These are phyloP conservation scores for Cladosporium sp. DNA, from an alignment of 2,329 filamentous ascomycete species.

Conservation along the genomic window DNA sequence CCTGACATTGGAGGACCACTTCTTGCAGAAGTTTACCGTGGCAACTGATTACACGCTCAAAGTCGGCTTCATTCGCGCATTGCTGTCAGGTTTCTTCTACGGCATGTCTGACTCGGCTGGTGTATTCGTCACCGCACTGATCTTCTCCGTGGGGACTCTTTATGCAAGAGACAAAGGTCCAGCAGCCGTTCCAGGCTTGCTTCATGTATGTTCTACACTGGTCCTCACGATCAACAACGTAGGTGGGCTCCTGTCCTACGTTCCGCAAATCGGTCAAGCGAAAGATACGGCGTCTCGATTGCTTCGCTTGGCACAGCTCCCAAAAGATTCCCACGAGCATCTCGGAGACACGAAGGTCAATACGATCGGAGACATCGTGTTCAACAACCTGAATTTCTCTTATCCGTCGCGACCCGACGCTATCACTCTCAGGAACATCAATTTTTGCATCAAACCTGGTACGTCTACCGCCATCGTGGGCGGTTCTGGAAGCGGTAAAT, in stretches of 20 bases:
- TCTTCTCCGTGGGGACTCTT: slow-evolving; percentile 79
- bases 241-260: slow-evolving; percentile 66
- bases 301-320: slow-evolving; percentile 66
- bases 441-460: slow-evolving; percentile 62
- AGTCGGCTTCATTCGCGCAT: slow-evolving; percentile 65
- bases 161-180: slow-evolving; percentile 53
- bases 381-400: slow-evolving; percentile 66
- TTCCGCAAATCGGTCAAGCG: slow-evolving; percentile 78
- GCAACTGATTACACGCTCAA: slow-evolving; percentile 56
- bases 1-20: slow-evolving; percentile 71
- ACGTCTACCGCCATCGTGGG: slow-evolving; percentile 78
- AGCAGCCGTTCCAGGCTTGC: slow-evolving; percentile 59
- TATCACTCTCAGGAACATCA: slow-evolving; percentile 63
- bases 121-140: slow-evolving; percentile 71
- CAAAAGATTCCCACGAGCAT: slow-evolving; percentile 60
- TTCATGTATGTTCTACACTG: slow-evolving; percentile 78
- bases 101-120: slow-evolving; percentile 75
- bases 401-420: slow-evolving; percentile 63
- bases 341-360: slow-evolving; percentile 48
- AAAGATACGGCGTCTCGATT: slow-evolving; percentile 72
- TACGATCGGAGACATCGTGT: slow-evolving; percentile 54
- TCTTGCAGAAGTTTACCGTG: slow-evolving; percentile 61
- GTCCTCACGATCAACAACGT: slow-evolving; percentile 80
- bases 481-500: slow-evolving; percentile 86
- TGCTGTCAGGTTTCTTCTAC: slow-evolving; percentile 69